Conservation (phyloP, 2,329 filamentous ascomycete species). For the Domatiomyces catenatus region DNA sequence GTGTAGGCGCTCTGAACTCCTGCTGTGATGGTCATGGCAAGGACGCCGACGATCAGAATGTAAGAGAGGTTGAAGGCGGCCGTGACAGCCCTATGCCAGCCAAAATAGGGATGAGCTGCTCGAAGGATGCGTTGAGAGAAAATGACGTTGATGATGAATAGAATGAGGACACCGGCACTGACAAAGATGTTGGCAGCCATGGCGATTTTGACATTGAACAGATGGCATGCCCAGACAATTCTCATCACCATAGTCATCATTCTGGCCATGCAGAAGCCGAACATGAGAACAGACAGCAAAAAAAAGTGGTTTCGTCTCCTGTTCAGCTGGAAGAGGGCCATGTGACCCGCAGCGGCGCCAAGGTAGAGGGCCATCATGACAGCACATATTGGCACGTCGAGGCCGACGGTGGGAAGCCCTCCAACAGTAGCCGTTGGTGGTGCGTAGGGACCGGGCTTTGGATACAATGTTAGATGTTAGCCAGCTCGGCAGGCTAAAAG, state of each 20-base stretch:
- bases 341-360: conserved; percentile 27
- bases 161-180: conserved; percentile 55
- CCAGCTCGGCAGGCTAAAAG: conserved; percentile 33
- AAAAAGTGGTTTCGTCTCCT: conserved; percentile 32
- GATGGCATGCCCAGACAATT: conserved; percentile 39
- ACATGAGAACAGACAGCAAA: conserved; percentile 29
- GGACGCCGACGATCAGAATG: conserved; percentile 39
- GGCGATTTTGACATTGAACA: conserved; percentile 31
- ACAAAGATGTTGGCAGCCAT: conserved; percentile 54
- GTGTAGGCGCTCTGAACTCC: conserved; percentile 55
- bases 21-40: conserved; percentile 51
- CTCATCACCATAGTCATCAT: conserved; percentile 34
- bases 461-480: neutral
- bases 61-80: conserved; percentile 44
- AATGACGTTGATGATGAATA: conserved; percentile 65
- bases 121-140: conserved; percentile 62
- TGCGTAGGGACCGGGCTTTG: conserved; percentile 31
- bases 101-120: conserved; percentile 53
- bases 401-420: conserved; percentile 36
- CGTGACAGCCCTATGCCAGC: conserved; percentile 46
- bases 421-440: conserved; percentile 21
- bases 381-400: conserved; percentile 39
- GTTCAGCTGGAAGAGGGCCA: conserved; percentile 32
- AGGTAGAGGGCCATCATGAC: conserved; percentile 43
- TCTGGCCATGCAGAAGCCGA: conserved; percentile 38